Percentiles rank a stretch among this genome's conserved stretches.
phyloP scores from a whole-genome alignment of 2,329 filamentous ascomycete species.

The Pyricularia grisea region DNA sequence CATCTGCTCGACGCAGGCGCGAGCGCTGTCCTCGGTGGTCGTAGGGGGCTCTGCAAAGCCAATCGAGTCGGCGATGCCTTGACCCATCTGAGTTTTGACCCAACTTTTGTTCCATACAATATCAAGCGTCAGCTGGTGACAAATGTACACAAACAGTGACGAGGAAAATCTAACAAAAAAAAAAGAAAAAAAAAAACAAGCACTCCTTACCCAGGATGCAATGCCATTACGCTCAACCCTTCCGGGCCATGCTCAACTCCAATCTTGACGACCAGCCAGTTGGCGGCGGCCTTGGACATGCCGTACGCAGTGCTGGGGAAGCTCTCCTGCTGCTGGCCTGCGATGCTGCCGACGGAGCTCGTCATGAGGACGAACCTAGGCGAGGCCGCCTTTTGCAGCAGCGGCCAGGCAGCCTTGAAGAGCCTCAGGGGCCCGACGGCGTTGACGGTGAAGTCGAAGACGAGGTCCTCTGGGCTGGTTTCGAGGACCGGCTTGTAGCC shows the following conservation, averaged over 20 bases:
- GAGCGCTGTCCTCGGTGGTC: constrained; percentile 13
- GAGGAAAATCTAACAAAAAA: not conserved
- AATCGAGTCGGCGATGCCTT: constrained; percentile 15
- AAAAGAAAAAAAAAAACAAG: not conserved
- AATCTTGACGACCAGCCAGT: constrained; percentile 17
- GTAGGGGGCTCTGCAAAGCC: constrained; percentile 14
- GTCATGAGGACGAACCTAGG: constrained; percentile 16
- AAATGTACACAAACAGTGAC: not conserved
- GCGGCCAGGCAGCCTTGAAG: constrained; percentile 13
- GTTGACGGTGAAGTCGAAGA: constrained; percentile 15
- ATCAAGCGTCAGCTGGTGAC: not conserved
- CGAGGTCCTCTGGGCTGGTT: constrained; percentile 10
- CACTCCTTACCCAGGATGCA: constrained; percentile 19
- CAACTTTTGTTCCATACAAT: constrained; percentile 11
- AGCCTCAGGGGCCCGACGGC: constrained; percentile 14
- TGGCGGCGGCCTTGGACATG: constrained; percentile 19
- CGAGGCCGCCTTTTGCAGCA: constrained; percentile 8
- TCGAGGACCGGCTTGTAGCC: constrained; percentile 11
- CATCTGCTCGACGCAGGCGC: constrained; percentile 12
- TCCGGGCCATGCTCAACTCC: constrained; percentile 11
- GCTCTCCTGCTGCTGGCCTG: constrained; percentile 10
- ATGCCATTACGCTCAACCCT: constrained; percentile 14
- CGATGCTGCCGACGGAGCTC: constrained; percentile 17
- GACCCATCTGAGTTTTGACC: constrained; percentile 18
- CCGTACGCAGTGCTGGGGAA: constrained; percentile 16